phyloP scores from a whole-genome alignment of 805 yeast genomes.

The Myxozyma vanderwaltii region DNA sequence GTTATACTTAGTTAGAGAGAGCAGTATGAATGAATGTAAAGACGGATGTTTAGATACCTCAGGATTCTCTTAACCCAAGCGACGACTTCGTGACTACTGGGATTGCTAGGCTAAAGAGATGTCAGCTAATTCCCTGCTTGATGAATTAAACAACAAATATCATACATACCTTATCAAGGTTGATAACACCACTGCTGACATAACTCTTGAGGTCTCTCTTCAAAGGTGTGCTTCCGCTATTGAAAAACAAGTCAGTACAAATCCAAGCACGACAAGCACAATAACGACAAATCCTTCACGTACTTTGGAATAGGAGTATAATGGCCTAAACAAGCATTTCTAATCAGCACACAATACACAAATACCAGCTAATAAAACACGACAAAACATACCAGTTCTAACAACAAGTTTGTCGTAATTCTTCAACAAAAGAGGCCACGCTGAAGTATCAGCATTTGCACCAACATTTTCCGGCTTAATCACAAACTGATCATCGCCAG shows the following conservation, averaged over 20 bases:
- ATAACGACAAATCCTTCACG: not conserved
- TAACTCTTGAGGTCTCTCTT: conserved; percentile 91
- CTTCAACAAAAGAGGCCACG: conserved; percentile 94
- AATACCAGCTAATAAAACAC: no score
- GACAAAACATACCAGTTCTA: conserved; percentile 59
- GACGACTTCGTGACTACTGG: conserved; percentile 98
- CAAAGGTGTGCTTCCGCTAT: conserved; percentile 80
- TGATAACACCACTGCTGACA: conserved; percentile 92
- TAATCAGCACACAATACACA: no score
- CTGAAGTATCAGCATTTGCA: conserved; percentile 81
- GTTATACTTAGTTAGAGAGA: conserved; percentile 9
- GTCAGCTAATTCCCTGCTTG: no score
- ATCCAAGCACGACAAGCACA: not conserved
- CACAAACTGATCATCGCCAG: conserved; percentile 13
- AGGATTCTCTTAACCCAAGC: conserved; percentile 98
- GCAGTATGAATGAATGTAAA: not conserved
- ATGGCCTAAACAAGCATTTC: conserved; percentile 53
- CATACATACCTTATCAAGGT: conserved; percentile 69
- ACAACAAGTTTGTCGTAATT: conserved; percentile 92
- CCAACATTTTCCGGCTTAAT: conserved; percentile 34
- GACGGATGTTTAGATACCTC: not conserved
- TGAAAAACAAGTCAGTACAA: not conserved
- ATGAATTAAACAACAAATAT: not conserved
- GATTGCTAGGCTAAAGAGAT: conserved; percentile 79
- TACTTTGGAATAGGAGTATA: conserved; percentile 57